These are phyloP conservation scores for Crataegus laevigata DNA, from an alignment of 306 rosid species.

Conservation along the genomic window DNA sequence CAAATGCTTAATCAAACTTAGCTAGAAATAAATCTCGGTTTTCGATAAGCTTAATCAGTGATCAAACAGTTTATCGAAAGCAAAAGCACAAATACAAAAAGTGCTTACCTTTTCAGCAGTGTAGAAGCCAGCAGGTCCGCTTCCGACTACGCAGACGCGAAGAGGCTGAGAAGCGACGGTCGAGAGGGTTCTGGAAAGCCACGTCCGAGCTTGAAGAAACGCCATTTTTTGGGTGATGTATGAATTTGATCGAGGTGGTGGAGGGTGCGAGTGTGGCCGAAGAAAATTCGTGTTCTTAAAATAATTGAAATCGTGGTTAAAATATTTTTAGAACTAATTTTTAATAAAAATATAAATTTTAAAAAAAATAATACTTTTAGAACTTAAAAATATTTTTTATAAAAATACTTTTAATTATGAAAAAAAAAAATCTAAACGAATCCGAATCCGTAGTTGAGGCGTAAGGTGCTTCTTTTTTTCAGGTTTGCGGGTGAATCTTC, in stretches of 20 bases:
- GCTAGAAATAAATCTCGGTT: not conserved
- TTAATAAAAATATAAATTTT: too few species aligned
- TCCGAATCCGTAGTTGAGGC: too few species aligned
- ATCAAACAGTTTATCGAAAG: not conserved
- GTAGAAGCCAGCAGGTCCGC: constrained; percentile 94
- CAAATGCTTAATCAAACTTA: not conserved
- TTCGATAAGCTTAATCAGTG: not conserved
- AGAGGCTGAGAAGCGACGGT: constrained; percentile 36
- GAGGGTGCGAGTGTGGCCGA: not conserved
- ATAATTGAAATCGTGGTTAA: too few species aligned
- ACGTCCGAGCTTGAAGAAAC: constrained; percentile 26
- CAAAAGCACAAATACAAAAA: not conserved
- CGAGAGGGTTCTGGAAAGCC: constrained; percentile 48
- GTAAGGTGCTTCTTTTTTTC: not conserved
- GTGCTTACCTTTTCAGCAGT: constrained; percentile 66
- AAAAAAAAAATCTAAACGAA: too few species aligned
- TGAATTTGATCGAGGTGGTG: not conserved
- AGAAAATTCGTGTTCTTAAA: too few species aligned
- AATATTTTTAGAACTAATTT: too few species aligned
- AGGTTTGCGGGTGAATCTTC: not conserved
- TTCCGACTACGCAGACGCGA: constrained; percentile 82
- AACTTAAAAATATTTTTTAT: too few species aligned
- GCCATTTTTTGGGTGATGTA: constrained; percentile 19
- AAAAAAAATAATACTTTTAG: too few species aligned
- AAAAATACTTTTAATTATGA: too few species aligned